Percentiles rank a stretch among this genome's conserved stretches.
Evolutionary conservation across 768 basidiomycete species (phyloP).

Genomic region (Bullera alba): DNA sequence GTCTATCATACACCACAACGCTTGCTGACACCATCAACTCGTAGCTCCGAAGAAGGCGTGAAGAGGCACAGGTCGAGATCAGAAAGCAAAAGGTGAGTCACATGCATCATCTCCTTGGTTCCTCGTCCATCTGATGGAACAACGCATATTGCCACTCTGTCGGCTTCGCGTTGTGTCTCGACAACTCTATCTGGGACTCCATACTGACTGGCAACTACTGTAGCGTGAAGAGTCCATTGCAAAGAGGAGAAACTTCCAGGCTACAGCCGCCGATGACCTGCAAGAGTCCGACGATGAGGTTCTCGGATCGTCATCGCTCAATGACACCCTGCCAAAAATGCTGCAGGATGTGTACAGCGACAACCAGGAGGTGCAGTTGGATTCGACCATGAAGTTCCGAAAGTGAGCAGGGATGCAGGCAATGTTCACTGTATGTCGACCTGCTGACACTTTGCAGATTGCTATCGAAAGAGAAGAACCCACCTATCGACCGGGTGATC

Average conservation of each 20-base stretch:
- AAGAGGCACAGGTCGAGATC: conserved; percentile 99
- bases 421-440: not conserved
- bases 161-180: not conserved
- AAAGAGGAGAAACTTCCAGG: conserved; percentile 89
- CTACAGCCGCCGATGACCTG: conserved; percentile 53
- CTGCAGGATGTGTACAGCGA: conserved; percentile 86
- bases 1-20: no score
- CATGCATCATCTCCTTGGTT: not conserved
- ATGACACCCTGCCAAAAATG: conserved; percentile 68
- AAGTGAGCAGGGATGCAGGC: conserved; percentile 51
- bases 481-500: conserved; percentile 93
- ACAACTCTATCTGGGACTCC: not conserved
- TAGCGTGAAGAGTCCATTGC: conserved; percentile 92
- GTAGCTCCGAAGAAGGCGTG: conserved; percentile 84
- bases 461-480: conserved; percentile 98
- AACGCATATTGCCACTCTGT: no score
- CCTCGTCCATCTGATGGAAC: not conserved
- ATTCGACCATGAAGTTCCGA: conserved; percentile 96
- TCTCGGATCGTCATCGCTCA: conserved; percentile 57
- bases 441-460: conserved; percentile 47
- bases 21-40: conserved; percentile 10
- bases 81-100: conserved; percentile 69
- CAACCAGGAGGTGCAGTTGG: conserved; percentile 82
- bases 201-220: not conserved
- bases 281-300: conserved; percentile 74